Evolutionary conservation across 352 stramenopile species (phyloP), one percentile per base, ranked within the genome.

Genomic region (Globisporangium echinulatum): DNA sequence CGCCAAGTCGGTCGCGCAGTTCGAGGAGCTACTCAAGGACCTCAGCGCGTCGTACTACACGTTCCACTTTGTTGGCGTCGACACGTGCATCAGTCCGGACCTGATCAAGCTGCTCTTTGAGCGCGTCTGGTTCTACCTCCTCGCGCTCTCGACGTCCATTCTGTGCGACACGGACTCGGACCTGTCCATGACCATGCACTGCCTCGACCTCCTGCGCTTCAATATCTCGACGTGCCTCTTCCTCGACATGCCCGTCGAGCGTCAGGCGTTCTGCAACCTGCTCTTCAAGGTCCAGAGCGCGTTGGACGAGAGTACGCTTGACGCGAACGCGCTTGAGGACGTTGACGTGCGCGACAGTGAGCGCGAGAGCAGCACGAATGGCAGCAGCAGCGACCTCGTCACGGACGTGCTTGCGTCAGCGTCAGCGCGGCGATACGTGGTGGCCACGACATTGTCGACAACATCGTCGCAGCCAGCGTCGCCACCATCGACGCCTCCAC

Each of bases 121-220:
- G 54, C 82, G 92, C 7, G 92, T 96, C n/a, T 99, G 94, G 93
- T 97, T 98, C 64, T 92, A 97, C 48, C 87, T 98, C 55, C 79
- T 94, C n/a, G 79, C 86, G 38, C 68, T 96, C 0, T 85, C 84
- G 38, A 94, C 83, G 7, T 91, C 79, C 1, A 95, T 96, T 55
- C 60, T 96, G 51, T 83, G 81, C 38, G 86, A 92, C 61, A 75
- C 68, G 53, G 79, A 92, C 62, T 84, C 80, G 9, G 81, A 95
- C 66, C 59, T 93, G 62, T 86, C 77, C 37, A 75, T 92, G 38
- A 82, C 77, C 25, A 84, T 90, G 72, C 84, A 90, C 42, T 92
- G 84, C 48, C 77, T 94, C 33, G 86, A 95, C 54, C 58, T 95
- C 15, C 66, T 95, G 5, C 80, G 85, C 4, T 92, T 81, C 54